Evolutionary conservation across 352 stramenopile species (phyloP).

Genomic region (Pythium dissimile): DNA sequence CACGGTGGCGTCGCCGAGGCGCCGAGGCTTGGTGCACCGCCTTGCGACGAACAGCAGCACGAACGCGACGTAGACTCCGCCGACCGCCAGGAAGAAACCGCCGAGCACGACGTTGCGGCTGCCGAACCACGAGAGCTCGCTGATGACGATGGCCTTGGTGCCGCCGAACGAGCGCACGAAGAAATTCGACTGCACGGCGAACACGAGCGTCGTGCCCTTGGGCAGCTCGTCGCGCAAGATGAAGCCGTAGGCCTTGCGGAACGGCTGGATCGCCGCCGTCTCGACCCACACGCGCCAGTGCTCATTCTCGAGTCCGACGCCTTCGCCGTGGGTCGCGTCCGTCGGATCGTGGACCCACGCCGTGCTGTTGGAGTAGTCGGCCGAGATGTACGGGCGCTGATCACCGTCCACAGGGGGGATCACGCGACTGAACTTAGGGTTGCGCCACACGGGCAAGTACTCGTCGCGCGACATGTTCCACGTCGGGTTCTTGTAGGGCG

Average conservation of each 20-base stretch:
- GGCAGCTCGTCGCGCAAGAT: constrained; percentile 52
- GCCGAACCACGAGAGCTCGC: constrained; percentile 66
- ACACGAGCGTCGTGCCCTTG: constrained; percentile 48
- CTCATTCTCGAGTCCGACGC: constrained; percentile 65
- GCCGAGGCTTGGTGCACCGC: constrained; percentile 43
- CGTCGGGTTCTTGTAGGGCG: constrained; percentile 60
- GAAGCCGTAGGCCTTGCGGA: constrained; percentile 68
- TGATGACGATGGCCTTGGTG: constrained; percentile 64
- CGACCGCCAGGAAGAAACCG: constrained; percentile 51
- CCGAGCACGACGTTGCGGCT: constrained; percentile 54
- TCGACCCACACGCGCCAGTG: constrained; percentile 78
- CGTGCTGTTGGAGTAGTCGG: constrained; percentile 76
- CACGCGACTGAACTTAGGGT: constrained; percentile 72
- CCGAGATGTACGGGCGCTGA: constrained; percentile 28
- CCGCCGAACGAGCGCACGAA: constrained; percentile 63
- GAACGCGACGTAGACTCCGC: constrained; percentile 47
- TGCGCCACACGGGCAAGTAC: constrained; percentile 65
- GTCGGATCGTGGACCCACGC: constrained; percentile 61
- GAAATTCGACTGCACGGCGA: constrained; percentile 82
- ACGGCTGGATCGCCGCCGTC: constrained; percentile 49
- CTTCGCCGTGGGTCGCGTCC: constrained; percentile 35
- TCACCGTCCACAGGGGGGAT: constrained; percentile 38
- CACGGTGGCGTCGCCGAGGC: constrained; percentile 42
- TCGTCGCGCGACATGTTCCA: constrained; percentile 28
- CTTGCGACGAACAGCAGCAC: constrained; percentile 41